A percentile compares a stretch with the other conserved stretches of the same genome.
Conservation (phyloP, 371 early-diverging fungal genomes). For the Mucor ambiguus region DNA sequence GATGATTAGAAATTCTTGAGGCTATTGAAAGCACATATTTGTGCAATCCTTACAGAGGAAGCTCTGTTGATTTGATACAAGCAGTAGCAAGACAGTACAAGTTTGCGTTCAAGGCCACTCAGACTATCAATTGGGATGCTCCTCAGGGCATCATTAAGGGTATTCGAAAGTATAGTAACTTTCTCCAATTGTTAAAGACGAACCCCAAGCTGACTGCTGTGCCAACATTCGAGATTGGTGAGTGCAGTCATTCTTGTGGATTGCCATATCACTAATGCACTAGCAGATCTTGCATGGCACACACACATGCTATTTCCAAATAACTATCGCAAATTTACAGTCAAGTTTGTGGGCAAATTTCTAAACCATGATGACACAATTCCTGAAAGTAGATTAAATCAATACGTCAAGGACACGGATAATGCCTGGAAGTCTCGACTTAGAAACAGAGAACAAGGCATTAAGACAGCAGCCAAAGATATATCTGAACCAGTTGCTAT, state of each 20-base stretch:
- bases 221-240: constrained; percentile 12
- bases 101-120: constrained; percentile 11
- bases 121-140: constrained; percentile 3
- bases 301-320: constrained; percentile 19
- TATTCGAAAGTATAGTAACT: constrained; percentile 2
- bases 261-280: not conserved
- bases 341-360: not conserved
- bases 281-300: constrained; percentile 20
- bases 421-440: not conserved
- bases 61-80: constrained; percentile 14
- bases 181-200: not conserved
- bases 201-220: constrained; percentile 3
- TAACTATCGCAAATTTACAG: constrained; percentile 7
- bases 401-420: not conserved
- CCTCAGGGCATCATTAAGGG: not conserved
- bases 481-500: not conserved
- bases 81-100: constrained; percentile 16
- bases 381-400: not conserved
- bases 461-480: not conserved
- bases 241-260: not conserved
- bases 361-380: constrained; percentile 17
- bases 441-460: not conserved
- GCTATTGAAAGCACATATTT: constrained; percentile 12
- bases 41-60: constrained; percentile 14
- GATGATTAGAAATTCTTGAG: constrained; percentile 6